These are phyloP conservation scores for Blastobotrys arbuscula DNA, from an alignment of 1,139 yeast species.

Conservation along the genomic window DNA sequence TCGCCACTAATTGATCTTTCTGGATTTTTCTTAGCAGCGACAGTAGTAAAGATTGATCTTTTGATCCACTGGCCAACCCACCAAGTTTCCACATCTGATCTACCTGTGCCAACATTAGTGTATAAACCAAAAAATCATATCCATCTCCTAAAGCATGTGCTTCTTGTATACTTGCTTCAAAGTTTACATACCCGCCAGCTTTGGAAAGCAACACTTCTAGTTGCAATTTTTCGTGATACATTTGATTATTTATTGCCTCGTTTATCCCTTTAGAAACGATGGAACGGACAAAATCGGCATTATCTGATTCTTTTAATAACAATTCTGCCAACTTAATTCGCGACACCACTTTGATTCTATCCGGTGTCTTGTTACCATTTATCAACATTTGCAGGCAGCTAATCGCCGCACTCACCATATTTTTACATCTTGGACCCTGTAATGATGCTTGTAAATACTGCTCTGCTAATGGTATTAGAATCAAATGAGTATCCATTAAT, in stretches of 20 bases:
- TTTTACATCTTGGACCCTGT: not conserved
- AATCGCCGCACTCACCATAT: constrained; percentile 5
- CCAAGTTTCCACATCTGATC: not conserved
- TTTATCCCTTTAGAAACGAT: constrained; percentile 3
- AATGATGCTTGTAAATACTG: constrained; percentile 10
- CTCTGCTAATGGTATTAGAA: constrained; percentile 11
- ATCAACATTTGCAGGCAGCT: constrained; percentile 9
- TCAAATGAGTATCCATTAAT: constrained; percentile 1
- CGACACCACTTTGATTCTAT: constrained; percentile 6
- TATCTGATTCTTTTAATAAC: constrained; percentile 5
- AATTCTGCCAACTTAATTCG: constrained; percentile 10
- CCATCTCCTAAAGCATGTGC: constrained; percentile 3
- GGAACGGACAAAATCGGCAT: constrained; percentile 1
- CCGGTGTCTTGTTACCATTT: not conserved
- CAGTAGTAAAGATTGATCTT: not conserved
- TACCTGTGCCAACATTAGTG: not conserved
- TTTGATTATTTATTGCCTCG: constrained; percentile 4
- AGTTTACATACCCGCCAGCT: not conserved
- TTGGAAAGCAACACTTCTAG: constrained; percentile 1
- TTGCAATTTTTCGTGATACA: constrained; percentile 9
- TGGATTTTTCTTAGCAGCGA: not conserved
- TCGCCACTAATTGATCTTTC: constrained; percentile 2
- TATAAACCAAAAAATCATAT: constrained; percentile 3
- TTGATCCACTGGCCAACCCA: not conserved
- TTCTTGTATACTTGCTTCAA: not conserved